phyloP scores from a whole-genome alignment of 306 rosid species.

The Gastrolobium villosum region DNA sequence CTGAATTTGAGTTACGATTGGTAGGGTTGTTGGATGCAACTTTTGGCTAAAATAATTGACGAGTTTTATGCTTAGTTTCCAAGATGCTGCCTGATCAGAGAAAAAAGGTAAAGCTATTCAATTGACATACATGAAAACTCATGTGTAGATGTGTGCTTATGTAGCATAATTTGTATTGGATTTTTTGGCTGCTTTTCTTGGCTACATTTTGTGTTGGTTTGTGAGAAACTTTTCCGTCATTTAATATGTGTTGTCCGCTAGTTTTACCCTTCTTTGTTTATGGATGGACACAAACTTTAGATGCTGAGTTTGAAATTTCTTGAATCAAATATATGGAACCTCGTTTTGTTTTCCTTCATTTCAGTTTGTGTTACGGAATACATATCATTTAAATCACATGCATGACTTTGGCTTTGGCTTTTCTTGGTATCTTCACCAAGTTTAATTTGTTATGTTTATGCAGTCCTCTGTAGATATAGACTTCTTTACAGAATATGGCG shows the following conservation, averaged over 20 bases:
- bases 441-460: conserved; percentile 43
- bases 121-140: background rate
- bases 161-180: conserved; percentile 6
- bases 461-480: conserved; percentile 84
- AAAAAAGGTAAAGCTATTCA: conserved; percentile 69
- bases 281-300: background rate
- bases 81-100: conserved; percentile 85
- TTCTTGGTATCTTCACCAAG: conserved; percentile 21
- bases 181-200: background rate
- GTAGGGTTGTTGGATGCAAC: conserved; percentile 56
- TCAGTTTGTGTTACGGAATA: background rate
- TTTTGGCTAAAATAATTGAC: conserved; percentile 41
- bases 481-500: conserved; percentile 94
- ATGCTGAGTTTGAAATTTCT: conserved; percentile 8
- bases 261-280: background rate
- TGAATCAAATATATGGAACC: background rate
- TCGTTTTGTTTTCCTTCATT: conserved; percentile 19
- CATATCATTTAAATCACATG: conserved; percentile 9
- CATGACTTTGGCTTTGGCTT: background rate
- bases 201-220: background rate
- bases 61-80: conserved; percentile 59
- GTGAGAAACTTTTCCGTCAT: background rate
- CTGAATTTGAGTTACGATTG: conserved; percentile 50
- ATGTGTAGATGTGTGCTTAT: background rate
- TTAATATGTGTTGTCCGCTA: background rate